phyloP scores from a whole-genome alignment of 768 basidiomycete species.

The Suillus lakei region DNA sequence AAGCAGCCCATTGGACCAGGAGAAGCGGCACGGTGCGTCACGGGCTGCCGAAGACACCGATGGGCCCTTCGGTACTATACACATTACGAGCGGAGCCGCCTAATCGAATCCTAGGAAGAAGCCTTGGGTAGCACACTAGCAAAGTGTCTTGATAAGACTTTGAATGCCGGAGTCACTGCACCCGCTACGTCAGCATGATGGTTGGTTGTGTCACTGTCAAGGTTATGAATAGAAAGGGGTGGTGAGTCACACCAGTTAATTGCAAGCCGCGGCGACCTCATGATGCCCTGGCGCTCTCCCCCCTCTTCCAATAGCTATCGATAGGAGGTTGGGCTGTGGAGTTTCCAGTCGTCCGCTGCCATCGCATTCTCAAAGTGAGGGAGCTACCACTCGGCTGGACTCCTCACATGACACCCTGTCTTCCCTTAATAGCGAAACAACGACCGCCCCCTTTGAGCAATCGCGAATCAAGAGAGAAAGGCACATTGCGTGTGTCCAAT shows the following conservation, averaged over 20 bases:
- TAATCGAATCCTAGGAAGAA: not conserved
- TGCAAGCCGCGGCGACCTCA: constrained; percentile 2
- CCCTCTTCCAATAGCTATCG: not conserved
- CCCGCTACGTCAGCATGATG: not conserved
- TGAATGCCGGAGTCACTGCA: constrained; percentile 3
- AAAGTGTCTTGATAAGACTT: not conserved
- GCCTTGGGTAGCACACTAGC: not conserved
- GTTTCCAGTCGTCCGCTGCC: not conserved
- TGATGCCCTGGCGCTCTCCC: not conserved
- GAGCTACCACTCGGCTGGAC: not conserved
- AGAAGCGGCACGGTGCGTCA: not conserved
- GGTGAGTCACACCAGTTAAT: not conserved
- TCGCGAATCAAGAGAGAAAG: not conserved
- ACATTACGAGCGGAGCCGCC: not conserved
- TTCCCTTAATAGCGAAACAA: not conserved
- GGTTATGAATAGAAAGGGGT: constrained; percentile 3
- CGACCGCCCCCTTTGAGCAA: not conserved
- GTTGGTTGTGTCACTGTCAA: not conserved
- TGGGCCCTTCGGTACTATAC: not conserved
- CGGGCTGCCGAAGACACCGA: not conserved
- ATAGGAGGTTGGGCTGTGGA: not conserved
- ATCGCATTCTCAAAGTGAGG: not conserved
- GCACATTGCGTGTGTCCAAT: not conserved
- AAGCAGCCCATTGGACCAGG: not conserved
- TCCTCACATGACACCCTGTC: not conserved